Evolutionary conservation across 352 stramenopile species (phyloP), one percentile per base, ranked within the genome.

Genomic region (Blastocystis sp.): DNA sequence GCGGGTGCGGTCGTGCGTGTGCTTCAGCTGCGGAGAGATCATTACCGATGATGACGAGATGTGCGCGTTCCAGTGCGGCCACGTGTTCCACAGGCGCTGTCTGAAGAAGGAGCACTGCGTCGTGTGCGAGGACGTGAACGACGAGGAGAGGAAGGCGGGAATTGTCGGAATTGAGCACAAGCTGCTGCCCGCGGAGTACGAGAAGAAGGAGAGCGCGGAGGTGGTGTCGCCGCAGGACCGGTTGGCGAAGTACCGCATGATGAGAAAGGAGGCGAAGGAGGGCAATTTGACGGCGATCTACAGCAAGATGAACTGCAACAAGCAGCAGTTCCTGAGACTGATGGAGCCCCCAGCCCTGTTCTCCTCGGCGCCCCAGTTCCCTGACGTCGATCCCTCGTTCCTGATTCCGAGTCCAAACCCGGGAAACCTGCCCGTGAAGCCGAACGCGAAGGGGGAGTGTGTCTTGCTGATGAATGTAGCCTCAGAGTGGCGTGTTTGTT

Each of bases 381-480:
- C 63, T 24, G 63, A 74, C 35, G 31, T 74, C 9, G 63, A 74
- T 41, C 63, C 63, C 6, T 4, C 39, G 19, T 50, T 24, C 6
- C 31, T 74, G 35, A 74, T 74, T 50, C 26, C 31, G 19, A 41
- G 13, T 13, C 63, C 63, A 41, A 12, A 45, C 26, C 63, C 63
- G 16, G 63, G 63, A 41, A 74, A 41, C 39, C 63, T 74, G 29
- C 63, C 63, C 9, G 37, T 74, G 2, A 74, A 74, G 35, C 63
- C 63, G 6, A 16, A 51, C 31, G 31, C 63, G 63, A 74, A 74
- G 35, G 63, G 63, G 37, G 63, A 74, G 63, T 74, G 63, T 41
- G 35, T 74, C 19, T 24, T 74, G n/a, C 24, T 74, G n/a, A 50
- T 74, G 24, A 74, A 41, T 41, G 31, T 37, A 24, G 13, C 63